These are phyloP conservation scores for Naganishia sp. DNA, from an alignment of 1,284 basidiomycete species.

Conservation along the genomic window DNA sequence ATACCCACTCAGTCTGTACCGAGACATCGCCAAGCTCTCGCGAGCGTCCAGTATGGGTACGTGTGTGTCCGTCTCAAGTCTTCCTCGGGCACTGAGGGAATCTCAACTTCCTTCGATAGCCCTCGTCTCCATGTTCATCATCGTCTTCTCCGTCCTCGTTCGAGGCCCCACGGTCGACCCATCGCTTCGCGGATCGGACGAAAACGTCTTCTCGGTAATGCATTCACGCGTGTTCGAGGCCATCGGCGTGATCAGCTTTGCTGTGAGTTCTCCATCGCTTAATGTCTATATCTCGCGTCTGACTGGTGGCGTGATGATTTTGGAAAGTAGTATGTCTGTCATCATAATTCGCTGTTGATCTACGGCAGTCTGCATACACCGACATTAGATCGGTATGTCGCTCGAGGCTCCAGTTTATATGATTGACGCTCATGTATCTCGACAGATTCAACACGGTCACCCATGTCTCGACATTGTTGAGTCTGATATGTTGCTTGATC, in stretches of 20 bases:
- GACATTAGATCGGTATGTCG: constrained; percentile 68
- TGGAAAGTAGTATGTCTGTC: constrained; percentile 64
- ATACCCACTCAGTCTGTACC: constrained; percentile 92
- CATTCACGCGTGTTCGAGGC: constrained; percentile 81
- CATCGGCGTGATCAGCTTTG: constrained; percentile 93
- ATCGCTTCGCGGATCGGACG: constrained; percentile 67
- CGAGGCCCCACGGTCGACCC: constrained; percentile 79
- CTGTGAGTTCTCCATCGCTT: constrained; percentile 50
- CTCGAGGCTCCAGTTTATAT: neutral
- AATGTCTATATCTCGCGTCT: neutral
- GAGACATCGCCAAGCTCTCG: constrained; percentile 95
- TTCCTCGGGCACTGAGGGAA: neutral
- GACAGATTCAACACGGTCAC: constrained; percentile 85
- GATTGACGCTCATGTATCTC: neutral
- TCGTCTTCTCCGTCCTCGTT: constrained; percentile 82
- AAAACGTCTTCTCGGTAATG: constrained; percentile 69
- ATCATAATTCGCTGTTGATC: constrained; percentile 90
- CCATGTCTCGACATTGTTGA: constrained; percentile 82
- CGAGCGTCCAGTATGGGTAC: constrained; percentile 78
- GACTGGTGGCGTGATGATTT: neutral
- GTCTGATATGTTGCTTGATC: constrained; percentile 75
- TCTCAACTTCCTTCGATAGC: constrained; percentile 55
- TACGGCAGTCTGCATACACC: constrained; percentile 91
- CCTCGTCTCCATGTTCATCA: constrained; percentile 88
- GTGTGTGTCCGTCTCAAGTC: constrained; percentile 26